Base-by-base conservation (phyloP, 2,329 filamentous ascomycete species). In the Alternaria angustiovoidea region DNA sequence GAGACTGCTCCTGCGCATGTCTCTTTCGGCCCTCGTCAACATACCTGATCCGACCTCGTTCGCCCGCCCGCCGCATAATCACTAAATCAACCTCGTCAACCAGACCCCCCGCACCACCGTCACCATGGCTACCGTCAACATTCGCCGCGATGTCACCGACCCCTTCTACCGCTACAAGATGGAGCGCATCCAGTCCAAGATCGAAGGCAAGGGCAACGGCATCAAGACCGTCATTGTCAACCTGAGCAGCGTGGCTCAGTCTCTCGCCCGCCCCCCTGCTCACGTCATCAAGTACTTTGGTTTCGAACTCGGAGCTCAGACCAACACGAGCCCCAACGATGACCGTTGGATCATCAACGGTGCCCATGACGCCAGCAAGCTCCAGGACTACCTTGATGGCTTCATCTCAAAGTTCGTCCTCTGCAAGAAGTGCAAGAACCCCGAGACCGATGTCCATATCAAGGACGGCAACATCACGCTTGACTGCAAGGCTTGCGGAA, bases 121-220 rank as follows among this genome's bases (percentile, higher is more conserved):
- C 88, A 93, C 75, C 83, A 98, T 98, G 95, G 90, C 92, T 87
- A 94, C 92, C 85, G 87, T 99, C 88, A 99, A 99, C 84, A 94
- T 98, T 83, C 94, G 94, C 83, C 93, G 74, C 78, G 94, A 98
- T 91, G 91, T 97, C 85, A 91, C 90, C 86, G 95, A 99, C 85
- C 91, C 91, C 84, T 99, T 97, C 89, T 99, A 99, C 86, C 95
- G 95, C 82, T 99, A 99, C 90, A 99, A 99, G 89, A 99, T 99
- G 95, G 95, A 98, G 85, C 91, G 89, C 75, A 86, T 99, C 79
- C 93, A 96, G 86, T 97, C 95, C 81, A 99, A 99, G 87, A 96
- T 99, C 75, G 95, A 99, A 85, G 95, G 95, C 83, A 99, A 99
- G 84, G 95, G 95, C 72, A 99, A 99, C 85, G 95, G 95, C 79